Evolutionary conservation across 2,329 filamentous ascomycete genomes (phyloP).

Genomic region (Zarea fungicola): DNA sequence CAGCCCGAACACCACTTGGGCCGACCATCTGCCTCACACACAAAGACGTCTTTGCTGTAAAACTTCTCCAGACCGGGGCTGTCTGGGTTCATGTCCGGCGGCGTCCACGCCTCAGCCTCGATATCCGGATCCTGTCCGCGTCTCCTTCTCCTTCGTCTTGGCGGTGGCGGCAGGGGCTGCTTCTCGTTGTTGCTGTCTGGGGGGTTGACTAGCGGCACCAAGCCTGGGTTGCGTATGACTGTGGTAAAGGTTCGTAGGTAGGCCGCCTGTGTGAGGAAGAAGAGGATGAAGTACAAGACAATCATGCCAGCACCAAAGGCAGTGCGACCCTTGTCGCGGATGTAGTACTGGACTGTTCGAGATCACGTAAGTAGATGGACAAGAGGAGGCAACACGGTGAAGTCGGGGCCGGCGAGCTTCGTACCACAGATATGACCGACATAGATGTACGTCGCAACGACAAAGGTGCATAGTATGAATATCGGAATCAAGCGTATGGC

Average conservation of each 20-base stretch:
- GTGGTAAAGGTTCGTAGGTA: constrained; percentile 68
- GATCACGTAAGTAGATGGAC: constrained; percentile 10
- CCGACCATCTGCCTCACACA: constrained; percentile 77
- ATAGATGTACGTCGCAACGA: constrained; percentile 67
- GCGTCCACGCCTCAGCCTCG: constrained; percentile 27
- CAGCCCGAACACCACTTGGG: constrained; percentile 84
- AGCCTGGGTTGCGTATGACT: constrained; percentile 66
- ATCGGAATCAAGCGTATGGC: constrained; percentile 59
- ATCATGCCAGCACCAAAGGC: constrained; percentile 64
- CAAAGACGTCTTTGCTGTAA: constrained; percentile 76
- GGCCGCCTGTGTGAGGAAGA: constrained; percentile 58
- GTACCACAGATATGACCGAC: constrained; percentile 63
- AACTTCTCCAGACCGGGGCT: constrained; percentile 68
- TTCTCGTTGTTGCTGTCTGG: constrained; percentile 24
- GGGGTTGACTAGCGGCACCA: constrained; percentile 56
- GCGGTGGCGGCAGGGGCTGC: constrained; percentile 23
- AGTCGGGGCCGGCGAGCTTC: constrained; percentile 26
- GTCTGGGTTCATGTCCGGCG: constrained; percentile 48
- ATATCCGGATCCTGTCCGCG: constrained; percentile 15
- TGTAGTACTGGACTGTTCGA: constrained; percentile 63
- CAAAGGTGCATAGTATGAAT: constrained; percentile 60
- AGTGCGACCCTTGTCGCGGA: constrained; percentile 41
- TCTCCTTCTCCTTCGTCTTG: constrained; percentile 14
- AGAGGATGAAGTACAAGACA: constrained; percentile 65
- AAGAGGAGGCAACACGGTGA: not conserved